phyloP scores from a whole-genome alignment of 2,329 filamentous ascomycete species.

The Ascochyta lentis region DNA sequence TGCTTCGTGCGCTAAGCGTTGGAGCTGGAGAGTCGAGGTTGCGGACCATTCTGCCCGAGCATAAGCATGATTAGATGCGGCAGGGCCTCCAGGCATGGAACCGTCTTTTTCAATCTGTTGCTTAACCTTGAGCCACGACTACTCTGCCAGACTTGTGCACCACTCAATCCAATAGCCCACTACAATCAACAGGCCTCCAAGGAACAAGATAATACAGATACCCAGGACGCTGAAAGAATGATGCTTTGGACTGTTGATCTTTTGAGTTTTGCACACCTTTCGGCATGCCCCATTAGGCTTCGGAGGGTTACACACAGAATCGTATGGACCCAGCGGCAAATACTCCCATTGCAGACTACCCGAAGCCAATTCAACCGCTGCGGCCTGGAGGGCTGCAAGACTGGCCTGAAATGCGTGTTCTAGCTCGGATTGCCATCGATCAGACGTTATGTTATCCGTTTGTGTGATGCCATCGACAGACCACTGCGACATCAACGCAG shows the following conservation, averaged over 20 bases:
- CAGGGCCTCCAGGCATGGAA: background rate
- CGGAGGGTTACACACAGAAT: too few relatives aligned
- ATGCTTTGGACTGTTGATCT: background rate
- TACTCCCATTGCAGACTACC: too few relatives aligned
- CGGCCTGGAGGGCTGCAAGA: background rate
- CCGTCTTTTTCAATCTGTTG: background rate
- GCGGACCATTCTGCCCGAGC: slow-evolving; percentile 21
- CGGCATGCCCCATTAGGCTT: background rate
- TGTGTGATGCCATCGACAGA: background rate
- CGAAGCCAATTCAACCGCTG: background rate
- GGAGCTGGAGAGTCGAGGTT: slow-evolving; percentile 23
- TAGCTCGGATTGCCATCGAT: background rate
- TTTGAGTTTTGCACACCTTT: background rate
- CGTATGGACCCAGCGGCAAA: too few relatives aligned
- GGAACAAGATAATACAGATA: background rate
- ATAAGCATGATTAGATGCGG: background rate
- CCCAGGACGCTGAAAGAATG: background rate
- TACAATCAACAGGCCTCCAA: background rate
- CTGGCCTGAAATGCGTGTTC: background rate
- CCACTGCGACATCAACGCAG: background rate
- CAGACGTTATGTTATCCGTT: background rate
- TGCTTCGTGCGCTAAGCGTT: slow-evolving; percentile 27
- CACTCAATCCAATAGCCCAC: background rate
- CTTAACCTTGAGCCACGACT: background rate
- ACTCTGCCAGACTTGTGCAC: background rate